Evolutionary conservation across 2,329 filamentous ascomycete genomes (phyloP).

Genomic region (Aspergillus fischeri): DNA sequence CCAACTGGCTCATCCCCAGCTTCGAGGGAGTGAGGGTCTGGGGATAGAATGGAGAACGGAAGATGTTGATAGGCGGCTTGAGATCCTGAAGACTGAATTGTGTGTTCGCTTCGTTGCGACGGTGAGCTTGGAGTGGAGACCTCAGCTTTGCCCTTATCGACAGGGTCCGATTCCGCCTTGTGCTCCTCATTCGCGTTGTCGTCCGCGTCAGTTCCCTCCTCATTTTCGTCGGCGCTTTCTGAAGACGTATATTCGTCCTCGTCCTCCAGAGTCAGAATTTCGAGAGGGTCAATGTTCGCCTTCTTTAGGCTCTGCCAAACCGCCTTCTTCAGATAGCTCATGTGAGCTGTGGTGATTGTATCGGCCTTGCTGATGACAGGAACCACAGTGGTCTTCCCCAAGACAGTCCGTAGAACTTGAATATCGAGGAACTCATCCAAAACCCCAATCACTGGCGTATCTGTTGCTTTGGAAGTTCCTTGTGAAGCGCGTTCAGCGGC

Average conservation of each 20-base stretch:
- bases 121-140: slow-evolving; percentile 25
- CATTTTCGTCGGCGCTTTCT: slow-evolving; percentile 45
- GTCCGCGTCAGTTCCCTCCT: slow-evolving; percentile 23
- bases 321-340: slow-evolving; percentile 83
- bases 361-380: slow-evolving; percentile 96
- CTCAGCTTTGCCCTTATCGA: slow-evolving; percentile 18
- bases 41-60: slow-evolving; percentile 89
- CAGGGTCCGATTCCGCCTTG: slow-evolving; percentile 12
- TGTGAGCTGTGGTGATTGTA: slow-evolving; percentile 91
- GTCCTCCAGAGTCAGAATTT: slow-evolving; percentile 77
- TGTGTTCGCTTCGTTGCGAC: slow-evolving; percentile 37
- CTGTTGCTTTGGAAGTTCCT: slow-evolving; percentile 47
- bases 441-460: slow-evolving; percentile 53
- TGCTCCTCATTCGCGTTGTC: slow-evolving; percentile 23
- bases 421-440: slow-evolving; percentile 87
- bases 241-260: slow-evolving; percentile 59
- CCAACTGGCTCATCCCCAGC: slow-evolving; percentile 55
- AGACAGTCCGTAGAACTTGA: slow-evolving; percentile 79
- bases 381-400: slow-evolving; percentile 92
- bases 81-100: slow-evolving; percentile 43
- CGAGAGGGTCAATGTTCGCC: slow-evolving; percentile 81
- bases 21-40: slow-evolving; percentile 73
- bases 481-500: slow-evolving; percentile 57
- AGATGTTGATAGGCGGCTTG: slow-evolving; percentile 59
- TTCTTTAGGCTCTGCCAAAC: slow-evolving; percentile 86